Evolutionary conservation across 208 protist genomes (phyloP).

Genomic region (Lotmaria passim): DNA sequence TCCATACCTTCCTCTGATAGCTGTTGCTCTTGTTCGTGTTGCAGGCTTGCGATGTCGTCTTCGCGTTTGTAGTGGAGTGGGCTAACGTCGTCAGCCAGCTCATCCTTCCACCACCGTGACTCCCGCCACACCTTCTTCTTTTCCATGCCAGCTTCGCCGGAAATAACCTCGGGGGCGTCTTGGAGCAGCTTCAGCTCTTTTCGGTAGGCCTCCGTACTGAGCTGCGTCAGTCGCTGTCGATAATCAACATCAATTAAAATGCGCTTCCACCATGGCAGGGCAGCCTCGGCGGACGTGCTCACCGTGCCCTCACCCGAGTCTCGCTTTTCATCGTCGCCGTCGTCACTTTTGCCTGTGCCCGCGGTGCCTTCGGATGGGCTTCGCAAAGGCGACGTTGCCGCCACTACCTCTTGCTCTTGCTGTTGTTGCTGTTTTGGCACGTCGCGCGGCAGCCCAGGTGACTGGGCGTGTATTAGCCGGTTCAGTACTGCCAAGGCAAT

Average conservation of each 20-base stretch:
- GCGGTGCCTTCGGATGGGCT: too few species aligned
- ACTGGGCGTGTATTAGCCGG: background rate
- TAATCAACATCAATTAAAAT: conserved; percentile 64
- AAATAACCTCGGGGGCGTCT: conserved; percentile 48
- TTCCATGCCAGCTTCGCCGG: conserved; percentile 34
- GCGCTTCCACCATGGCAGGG: conserved; percentile 84
- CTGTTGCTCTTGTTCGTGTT: background rate
- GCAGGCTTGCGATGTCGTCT: too few species aligned
- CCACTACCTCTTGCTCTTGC: too few species aligned
- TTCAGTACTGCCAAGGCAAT: conserved; percentile 13
- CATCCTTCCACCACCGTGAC: conserved; percentile 24
- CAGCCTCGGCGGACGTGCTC: background rate
- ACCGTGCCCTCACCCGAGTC: background rate
- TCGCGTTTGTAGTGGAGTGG: background rate
- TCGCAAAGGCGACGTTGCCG: too few species aligned
- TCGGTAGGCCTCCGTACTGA: conserved; percentile 60
- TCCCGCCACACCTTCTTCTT: conserved; percentile 25
- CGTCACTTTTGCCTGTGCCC: background rate
- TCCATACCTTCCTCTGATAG: too few species aligned
- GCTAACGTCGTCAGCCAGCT: conserved; percentile 2
- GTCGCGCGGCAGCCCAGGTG: too few species aligned
- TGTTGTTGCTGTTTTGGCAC: too few species aligned
- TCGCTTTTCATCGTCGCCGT: background rate
- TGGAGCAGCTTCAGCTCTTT: conserved; percentile 53
- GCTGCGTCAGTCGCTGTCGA: conserved; percentile 46